Evolutionary conservation across 1,284 basidiomycete genomes (phyloP), one percentile per base, ranked within the genome.

Genomic region (Sanguinoderma infundibulare): DNA sequence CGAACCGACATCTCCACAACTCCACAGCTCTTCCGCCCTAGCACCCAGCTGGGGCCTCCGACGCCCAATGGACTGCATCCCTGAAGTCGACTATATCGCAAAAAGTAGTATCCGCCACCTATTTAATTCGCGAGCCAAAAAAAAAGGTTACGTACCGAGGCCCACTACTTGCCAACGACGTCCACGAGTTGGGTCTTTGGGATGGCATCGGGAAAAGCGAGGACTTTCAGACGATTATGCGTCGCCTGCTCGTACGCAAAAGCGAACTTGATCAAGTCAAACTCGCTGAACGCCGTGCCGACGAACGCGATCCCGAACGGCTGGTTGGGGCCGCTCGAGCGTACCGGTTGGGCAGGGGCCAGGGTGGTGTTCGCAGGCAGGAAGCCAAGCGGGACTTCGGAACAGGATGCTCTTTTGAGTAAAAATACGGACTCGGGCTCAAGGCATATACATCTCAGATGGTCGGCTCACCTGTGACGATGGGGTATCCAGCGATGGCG

Each of bases 191-290:
- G 84, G 30, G 82, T 83, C 65, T 74, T 76, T 7, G 85, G 84
- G 57, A 78, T 79, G 9, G 84, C 84, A 5, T 64, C 77, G 4
- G 74, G 63, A 62, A 79, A 84, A 24, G 84, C 81, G 44, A 67
- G 76, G 39, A 77, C 71, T 65, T 75, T 71, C 26, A 80, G 63
- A 10, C 84, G 73, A 22, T 74, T 78, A 35, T 79, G 77, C 3
- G 84, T 87, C 28, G 79, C 79, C 66, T 86, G 83, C 72, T 86
- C 84, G 61, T 81, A 86, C 15, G 83, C 82, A 68, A 81, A 85
- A 24, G 81, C 84, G 56, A 77, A 80, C 4, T 75, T 68, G 30
- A 85, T 75, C 55, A 86, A 71, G 38, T 79, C 68, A 55, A 79
- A 79, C 64, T 86, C 83, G 42, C 42, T 55, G 42, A 46, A 57